A percentile compares a stretch with the other conserved stretches of the same genome.
Evolutionary conservation across 495 filamentous ascomycete genomes (phyloP).

Genomic region (Neurospora sp.): DNA sequence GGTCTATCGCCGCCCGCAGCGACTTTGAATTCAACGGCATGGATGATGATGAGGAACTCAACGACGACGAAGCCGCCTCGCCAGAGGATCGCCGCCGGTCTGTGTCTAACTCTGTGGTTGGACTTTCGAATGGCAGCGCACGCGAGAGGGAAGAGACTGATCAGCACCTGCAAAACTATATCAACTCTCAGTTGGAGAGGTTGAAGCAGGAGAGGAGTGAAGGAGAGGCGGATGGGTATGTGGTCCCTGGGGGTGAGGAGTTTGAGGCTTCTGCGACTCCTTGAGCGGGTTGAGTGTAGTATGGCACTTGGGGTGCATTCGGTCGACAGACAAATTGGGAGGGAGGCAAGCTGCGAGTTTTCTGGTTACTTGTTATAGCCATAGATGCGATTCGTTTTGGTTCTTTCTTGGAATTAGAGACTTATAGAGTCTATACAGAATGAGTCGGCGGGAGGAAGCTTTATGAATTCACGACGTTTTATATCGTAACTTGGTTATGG

Average conservation of each 20-base stretch:
- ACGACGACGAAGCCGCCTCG: slow-evolving; percentile 21
- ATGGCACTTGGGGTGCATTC: not conserved
- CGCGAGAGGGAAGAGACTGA: slow-evolving; percentile 45
- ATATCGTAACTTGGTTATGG: not conserved
- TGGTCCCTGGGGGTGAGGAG: slow-evolving; percentile 31
- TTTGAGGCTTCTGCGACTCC: slow-evolving; percentile 37
- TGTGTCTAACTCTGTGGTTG: slow-evolving; percentile 13
- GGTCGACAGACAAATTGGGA: not conserved
- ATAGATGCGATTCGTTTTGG: not conserved
- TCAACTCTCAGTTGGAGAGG: slow-evolving; percentile 57
- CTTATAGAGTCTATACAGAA: not conserved
- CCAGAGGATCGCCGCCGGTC: slow-evolving; percentile 23
- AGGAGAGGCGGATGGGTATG: slow-evolving; percentile 17
- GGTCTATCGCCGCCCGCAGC: slow-evolving; percentile 80
- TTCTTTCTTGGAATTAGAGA: not conserved
- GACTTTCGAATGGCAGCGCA: not conserved
- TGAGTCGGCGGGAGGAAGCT: not conserved
- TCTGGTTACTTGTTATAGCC: not conserved
- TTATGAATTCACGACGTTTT: not conserved
- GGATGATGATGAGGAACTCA: slow-evolving; percentile 16
- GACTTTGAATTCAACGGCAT: slow-evolving; percentile 52
- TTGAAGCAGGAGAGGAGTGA: slow-evolving; percentile 34
- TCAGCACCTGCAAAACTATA: slow-evolving; percentile 58
- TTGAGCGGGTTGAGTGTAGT: not conserved
- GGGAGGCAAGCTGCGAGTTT: not conserved